A percentile compares a stretch with the other conserved stretches of the same genome.
Evolutionary conservation across 2,329 filamentous ascomycete genomes (phyloP).

Genomic region (Beauveria medogensis): DNA sequence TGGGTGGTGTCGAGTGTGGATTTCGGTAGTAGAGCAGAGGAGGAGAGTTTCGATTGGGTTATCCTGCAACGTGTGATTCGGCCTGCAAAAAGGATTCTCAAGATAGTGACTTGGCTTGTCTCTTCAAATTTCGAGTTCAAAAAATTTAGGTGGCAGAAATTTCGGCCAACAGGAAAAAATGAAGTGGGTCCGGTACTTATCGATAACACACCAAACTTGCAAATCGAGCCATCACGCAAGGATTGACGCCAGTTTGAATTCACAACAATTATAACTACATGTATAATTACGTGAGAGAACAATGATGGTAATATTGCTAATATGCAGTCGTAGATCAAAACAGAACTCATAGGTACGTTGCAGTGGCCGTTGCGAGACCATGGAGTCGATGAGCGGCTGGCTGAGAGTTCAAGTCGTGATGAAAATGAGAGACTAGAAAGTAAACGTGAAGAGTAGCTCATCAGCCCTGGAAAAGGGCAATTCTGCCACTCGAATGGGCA

Average conservation of each 20-base stretch:
- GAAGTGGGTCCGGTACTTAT: constrained; percentile 6
- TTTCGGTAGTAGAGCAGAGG: neutral
- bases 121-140: neutral
- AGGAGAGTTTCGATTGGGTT: neutral
- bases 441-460: neutral
- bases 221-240: too few species aligned
- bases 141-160: constrained; percentile 10
- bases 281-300: neutral
- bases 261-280: neutral
- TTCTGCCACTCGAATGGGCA: neutral
- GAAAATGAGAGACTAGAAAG: neutral
- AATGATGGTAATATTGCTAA: neutral
- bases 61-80: too few species aligned
- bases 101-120: neutral
- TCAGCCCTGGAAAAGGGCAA: neutral
- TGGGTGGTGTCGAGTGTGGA: neutral
- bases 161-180: neutral
- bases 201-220: neutral
- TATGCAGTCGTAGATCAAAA: neutral
- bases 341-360: neutral
- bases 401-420: neutral
- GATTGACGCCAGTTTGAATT: neutral
- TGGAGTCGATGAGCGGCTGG: neutral
- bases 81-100: neutral
- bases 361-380: neutral